Percentiles rank a stretch among this genome's conserved stretches.
Conservation (phyloP, 2,329 filamentous ascomycete genomes). For the Colletotrichum eleusines region DNA sequence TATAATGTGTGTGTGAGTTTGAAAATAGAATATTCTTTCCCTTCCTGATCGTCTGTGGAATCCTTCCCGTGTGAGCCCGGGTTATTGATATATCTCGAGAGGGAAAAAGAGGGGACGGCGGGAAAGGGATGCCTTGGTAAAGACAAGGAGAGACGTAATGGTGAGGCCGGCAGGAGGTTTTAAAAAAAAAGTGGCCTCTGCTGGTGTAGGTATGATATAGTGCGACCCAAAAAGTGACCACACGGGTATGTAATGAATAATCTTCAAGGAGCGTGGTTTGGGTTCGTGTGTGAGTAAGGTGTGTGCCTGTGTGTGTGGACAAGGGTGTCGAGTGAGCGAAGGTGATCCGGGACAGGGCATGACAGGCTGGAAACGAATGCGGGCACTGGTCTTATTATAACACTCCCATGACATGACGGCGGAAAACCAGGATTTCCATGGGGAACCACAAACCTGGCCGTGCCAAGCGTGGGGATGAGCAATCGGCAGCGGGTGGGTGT, state of each 20-base stretch:
- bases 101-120: neutral
- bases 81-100: slow-evolving; percentile 7
- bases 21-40: neutral
- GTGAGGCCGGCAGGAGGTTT: slow-evolving; percentile 11
- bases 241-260: slow-evolving; percentile 27
- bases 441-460: slow-evolving; percentile 22
- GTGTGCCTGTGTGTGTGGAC: slow-evolving; percentile 8
- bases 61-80: slow-evolving; percentile 2
- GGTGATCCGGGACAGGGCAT: slow-evolving; percentile 25
- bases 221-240: slow-evolving; percentile 26
- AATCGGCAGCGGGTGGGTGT: slow-evolving; percentile 17
- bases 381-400: slow-evolving; percentile 41
- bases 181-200: slow-evolving; percentile 6
- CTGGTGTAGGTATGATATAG: slow-evolving; percentile 18
- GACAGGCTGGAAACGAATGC: slow-evolving; percentile 27
- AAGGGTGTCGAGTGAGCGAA: slow-evolving; percentile 27
- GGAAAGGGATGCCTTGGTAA: neutral
- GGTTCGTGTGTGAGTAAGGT: neutral
- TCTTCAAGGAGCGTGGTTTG: slow-evolving; percentile 30
- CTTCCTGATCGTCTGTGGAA: neutral
- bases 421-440: slow-evolving; percentile 33
- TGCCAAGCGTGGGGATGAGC: slow-evolving; percentile 40
- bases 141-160: slow-evolving; percentile 7
- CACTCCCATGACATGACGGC: slow-evolving; percentile 31
- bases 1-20: neutral